These are phyloP conservation scores for Russula earlei DNA, from an alignment of 768 basidiomycete genomes.

Conservation along the genomic window DNA sequence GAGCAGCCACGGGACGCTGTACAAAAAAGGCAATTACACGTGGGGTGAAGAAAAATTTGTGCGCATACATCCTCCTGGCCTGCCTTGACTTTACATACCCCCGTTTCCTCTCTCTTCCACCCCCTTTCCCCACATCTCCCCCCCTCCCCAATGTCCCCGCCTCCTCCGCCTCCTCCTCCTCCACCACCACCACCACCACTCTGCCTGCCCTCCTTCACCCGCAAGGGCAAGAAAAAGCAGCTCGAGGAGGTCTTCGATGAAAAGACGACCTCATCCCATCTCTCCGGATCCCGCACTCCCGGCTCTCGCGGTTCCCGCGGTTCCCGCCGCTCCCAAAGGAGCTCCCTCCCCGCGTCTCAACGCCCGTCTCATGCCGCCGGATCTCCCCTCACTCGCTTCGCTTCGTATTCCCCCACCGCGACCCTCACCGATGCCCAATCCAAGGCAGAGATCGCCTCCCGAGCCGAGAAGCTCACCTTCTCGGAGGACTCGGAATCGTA, in stretches of 20 bases:
- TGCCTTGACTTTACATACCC: not conserved
- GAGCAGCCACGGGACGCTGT: too few species aligned
- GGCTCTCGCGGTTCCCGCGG: not conserved
- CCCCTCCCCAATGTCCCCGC: conserved; percentile 14
- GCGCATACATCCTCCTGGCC: not conserved
- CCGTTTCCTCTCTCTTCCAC: not conserved
- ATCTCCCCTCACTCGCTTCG: conserved; percentile 14
- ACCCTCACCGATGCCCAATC: conserved; percentile 17
- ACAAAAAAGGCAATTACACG: not conserved
- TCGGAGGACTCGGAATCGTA: conserved; percentile 23
- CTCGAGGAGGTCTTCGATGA: conserved; percentile 7
- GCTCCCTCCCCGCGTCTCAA: conserved; percentile 6
- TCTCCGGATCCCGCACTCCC: too few species aligned
- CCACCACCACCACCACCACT: conserved; percentile 16
- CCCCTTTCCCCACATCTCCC: not conserved
- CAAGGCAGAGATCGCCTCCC: not conserved
- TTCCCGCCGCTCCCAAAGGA: not conserved
- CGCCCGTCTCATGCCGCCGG: not conserved
- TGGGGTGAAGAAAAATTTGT: not conserved
- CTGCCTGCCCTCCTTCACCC: conserved; percentile 18
- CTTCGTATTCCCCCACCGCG: conserved; percentile 16
- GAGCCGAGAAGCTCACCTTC: conserved; percentile 15
- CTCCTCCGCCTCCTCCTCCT: conserved; percentile 15
- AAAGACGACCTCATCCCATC: conserved; percentile 2
- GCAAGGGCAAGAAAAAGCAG: conserved; percentile 17